Evolutionary conservation across 1,284 basidiomycete species (phyloP), one percentile per base, ranked within the genome.

Genomic region (Inonotus obliquus): DNA sequence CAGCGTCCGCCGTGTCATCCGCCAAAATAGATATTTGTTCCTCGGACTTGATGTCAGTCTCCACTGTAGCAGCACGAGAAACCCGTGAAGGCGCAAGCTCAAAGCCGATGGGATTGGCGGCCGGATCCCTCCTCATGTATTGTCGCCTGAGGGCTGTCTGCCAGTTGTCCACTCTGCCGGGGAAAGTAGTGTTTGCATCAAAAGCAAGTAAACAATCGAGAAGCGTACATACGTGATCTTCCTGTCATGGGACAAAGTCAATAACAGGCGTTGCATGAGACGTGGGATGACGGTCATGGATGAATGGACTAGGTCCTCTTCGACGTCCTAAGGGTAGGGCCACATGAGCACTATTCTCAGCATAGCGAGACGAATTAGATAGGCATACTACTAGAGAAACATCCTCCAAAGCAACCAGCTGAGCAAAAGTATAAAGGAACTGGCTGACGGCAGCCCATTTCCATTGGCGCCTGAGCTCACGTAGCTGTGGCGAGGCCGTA

Each of bases 381-480:
- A 54, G 27, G 80, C 87, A 72, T 71, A 90, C 86, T 66, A 75
- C 70, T 59, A 91, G 71, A 57, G 82, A 75, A 59, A 91, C 79
- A 70, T 89, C 86, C 63, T 79, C 75, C 76, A 87, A 80, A 59
- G 81, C 75, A 66, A 92, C 80, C 60, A 92, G 75, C 51, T 79
- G 77, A 57, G 79, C 77, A 74, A 92, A 92, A 25, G 87, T 91
- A 70, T 80, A 85, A 77, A 89, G 87, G 79, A 92, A 91, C 71
- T 92, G 89, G 73, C 82, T 81, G 71, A 91, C 86, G 25, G 86
- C 86, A 11, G 90, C 91, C 90, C 90, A 92, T 77, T 89, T 90
- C 89, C 90, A 91, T 61, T 89, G 80, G 55, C 77, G 82, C 61
- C 89, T 80, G 58, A 80, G 74, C 19, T 64, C 63, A 19, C 29